phyloP scores from a whole-genome alignment of 345 rosid genomes.

The Microcos paniculata region DNA sequence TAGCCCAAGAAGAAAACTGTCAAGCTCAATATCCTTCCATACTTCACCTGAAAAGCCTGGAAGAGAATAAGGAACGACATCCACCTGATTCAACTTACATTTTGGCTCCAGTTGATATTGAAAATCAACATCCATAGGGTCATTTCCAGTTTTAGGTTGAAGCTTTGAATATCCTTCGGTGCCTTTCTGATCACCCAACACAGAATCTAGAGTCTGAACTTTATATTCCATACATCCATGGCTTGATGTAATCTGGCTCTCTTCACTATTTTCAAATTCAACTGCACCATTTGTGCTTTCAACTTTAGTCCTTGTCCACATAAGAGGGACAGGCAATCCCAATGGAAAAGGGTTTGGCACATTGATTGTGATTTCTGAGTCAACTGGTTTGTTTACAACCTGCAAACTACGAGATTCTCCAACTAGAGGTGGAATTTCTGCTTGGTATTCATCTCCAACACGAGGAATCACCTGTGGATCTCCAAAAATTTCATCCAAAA shows the following conservation, averaged over 20 bases:
- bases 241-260: conserved; percentile 19
- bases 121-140: conserved; percentile 33
- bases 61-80: conserved; percentile 37
- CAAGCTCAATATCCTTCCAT: conserved; percentile 47
- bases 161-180: neutral
- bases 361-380: conserved; percentile 18
- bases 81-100: conserved; percentile 29
- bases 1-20: conserved; percentile 66
- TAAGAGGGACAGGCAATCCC: conserved; percentile 45
- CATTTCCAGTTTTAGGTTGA: conserved; percentile 10
- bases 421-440: conserved; percentile 42
- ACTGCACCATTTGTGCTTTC: conserved; percentile 37
- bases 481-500: conserved; percentile 37
- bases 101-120: conserved; percentile 32
- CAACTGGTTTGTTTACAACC: conserved; percentile 21
- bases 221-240: conserved; percentile 15
- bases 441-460: conserved; percentile 63
- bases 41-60: conserved; percentile 51
- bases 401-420: conserved; percentile 26
- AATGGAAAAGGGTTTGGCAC: conserved; percentile 19
- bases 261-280: conserved; percentile 29
- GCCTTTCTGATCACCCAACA: conserved; percentile 1
- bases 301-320: conserved; percentile 44
- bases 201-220: conserved; percentile 14
- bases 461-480: conserved; percentile 46